Evolutionary conservation across 148 eudicot species (phyloP).

Genomic region (Rhododendron ovatum): DNA sequence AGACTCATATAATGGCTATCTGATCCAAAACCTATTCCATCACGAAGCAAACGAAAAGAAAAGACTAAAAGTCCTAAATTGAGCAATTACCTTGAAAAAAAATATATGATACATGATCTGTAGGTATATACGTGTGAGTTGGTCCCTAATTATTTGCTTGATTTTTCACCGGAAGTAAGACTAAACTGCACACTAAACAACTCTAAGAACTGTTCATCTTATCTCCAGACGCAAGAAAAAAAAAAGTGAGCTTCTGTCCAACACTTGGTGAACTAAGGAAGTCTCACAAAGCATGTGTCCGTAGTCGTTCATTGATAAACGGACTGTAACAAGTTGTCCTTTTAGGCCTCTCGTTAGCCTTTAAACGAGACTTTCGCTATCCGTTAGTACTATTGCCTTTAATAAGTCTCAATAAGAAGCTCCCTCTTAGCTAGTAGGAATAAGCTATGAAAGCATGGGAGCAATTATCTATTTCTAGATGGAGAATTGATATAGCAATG

Average conservation of each 20-base stretch:
- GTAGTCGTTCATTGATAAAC: too few relatives aligned
- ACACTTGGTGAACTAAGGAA: too few relatives aligned
- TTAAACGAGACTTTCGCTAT: too few relatives aligned
- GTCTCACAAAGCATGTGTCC: too few relatives aligned
- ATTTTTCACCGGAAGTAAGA: conserved; percentile 10
- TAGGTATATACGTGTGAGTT: conserved; percentile 11
- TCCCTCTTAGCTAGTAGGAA: too few relatives aligned
- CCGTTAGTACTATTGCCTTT: too few relatives aligned
- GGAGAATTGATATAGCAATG: background rate
- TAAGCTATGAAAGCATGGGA: too few relatives aligned
- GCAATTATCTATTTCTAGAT: too few relatives aligned
- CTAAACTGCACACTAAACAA: conserved; percentile 17
- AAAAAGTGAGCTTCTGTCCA: background rate
- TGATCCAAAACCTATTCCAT: background rate
- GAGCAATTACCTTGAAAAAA: conserved; percentile 4
- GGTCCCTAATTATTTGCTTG: background rate
- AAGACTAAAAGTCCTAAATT: background rate
- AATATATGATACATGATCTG: conserved; percentile 2
- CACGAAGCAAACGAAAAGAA: background rate
- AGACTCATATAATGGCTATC: background rate
- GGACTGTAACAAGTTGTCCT: too few relatives aligned
- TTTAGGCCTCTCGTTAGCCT: too few relatives aligned
- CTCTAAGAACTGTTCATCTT: background rate
- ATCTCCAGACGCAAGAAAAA: background rate
- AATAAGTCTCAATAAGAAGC: too few relatives aligned